Percentiles rank a stretch among this genome's conserved stretches.
These are phyloP conservation scores for Pyrenochaeta sp. DNA, from an alignment of 2,329 filamentous ascomycete species.

Conservation along the genomic window DNA sequence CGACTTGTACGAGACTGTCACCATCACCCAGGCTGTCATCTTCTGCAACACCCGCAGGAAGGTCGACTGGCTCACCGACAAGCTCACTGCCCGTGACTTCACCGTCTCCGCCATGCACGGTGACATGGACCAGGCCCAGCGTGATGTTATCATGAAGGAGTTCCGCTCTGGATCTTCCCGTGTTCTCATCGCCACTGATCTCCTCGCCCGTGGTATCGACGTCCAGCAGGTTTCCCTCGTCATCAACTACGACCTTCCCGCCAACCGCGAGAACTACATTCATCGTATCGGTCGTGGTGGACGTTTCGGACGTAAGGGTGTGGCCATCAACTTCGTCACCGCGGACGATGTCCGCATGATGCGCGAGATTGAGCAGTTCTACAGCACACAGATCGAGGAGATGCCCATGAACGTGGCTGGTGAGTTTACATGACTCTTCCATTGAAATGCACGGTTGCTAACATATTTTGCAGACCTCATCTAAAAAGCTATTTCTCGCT, in stretches of 20 bases:
- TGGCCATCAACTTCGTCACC: slow-evolving; percentile 99
- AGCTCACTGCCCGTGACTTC: slow-evolving; percentile 98
- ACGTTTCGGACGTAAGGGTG: slow-evolving; percentile 99
- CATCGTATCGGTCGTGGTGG: slow-evolving; percentile 99
- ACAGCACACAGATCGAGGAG: slow-evolving; percentile 99
- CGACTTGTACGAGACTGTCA: slow-evolving; percentile 98
- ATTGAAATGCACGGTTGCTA: slow-evolving; percentile 8
- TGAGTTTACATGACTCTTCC: slow-evolving; percentile 48
- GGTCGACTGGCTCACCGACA: slow-evolving; percentile 99
- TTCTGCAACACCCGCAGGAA: slow-evolving; percentile 99
- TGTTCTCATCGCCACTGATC: slow-evolving; percentile 97
- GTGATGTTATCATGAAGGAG: slow-evolving; percentile 99
- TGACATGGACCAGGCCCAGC: slow-evolving; percentile 97
- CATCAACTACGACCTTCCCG: slow-evolving; percentile 99
- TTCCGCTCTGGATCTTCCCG: slow-evolving; percentile 98
- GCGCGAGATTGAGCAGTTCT: slow-evolving; percentile 99
- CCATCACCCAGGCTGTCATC: slow-evolving; percentile 99
- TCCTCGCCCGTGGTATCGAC: slow-evolving; percentile 98
- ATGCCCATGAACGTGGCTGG: slow-evolving; percentile 94
- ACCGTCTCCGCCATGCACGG: slow-evolving; percentile 99
- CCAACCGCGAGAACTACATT: slow-evolving; percentile 99
- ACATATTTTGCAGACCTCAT: slow-evolving; percentile 44
- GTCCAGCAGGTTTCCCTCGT: slow-evolving; percentile 99
- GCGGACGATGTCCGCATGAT: slow-evolving; percentile 99
- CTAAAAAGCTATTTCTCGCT: slow-evolving; percentile 41